Evolutionary conservation across 768 basidiomycete species (phyloP).

Genomic region (Ramaria sp.): DNA sequence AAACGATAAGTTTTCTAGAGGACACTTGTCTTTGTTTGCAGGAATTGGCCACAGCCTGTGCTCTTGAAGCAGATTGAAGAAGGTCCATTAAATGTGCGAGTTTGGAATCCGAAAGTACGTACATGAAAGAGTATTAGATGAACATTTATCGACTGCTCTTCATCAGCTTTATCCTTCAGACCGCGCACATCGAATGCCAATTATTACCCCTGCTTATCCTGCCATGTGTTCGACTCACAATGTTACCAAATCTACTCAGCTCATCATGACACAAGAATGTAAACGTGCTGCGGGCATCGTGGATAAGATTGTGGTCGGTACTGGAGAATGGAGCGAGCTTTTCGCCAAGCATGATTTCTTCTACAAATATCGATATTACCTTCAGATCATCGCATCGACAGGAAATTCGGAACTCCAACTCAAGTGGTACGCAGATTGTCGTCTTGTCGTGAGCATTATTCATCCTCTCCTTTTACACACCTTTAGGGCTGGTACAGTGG

Average conservation of each 20-base stretch:
- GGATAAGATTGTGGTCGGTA: slow-evolving; percentile 80
- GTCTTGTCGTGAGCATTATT: not conserved
- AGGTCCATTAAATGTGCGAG: slow-evolving; percentile 83
- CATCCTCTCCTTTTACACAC: slow-evolving; percentile 9
- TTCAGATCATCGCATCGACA: slow-evolving; percentile 91
- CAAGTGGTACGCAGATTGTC: slow-evolving; percentile 64
- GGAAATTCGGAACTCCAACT: slow-evolving; percentile 75
- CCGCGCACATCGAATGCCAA: slow-evolving; percentile 95
- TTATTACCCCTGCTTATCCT: slow-evolving; percentile 98
- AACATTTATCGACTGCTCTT: slow-evolving; percentile 9
- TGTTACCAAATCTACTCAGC: slow-evolving; percentile 89
- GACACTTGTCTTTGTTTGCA: slow-evolving; percentile 23
- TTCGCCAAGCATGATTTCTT: slow-evolving; percentile 96
- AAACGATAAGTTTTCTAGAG: not conserved
- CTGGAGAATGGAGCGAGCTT: slow-evolving; percentile 83
- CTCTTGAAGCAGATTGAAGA: slow-evolving; percentile 94
- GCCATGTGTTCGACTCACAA: slow-evolving; percentile 99
- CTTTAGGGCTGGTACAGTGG: slow-evolving; percentile 87
- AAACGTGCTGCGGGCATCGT: slow-evolving; percentile 91
- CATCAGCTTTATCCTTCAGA: slow-evolving; percentile 79
- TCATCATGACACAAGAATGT: slow-evolving; percentile 94
- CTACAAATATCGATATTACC: slow-evolving; percentile 90
- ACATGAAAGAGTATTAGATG: not conserved
- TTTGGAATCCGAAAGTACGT: slow-evolving; percentile 93
- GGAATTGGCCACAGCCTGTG: slow-evolving; percentile 99